Evolutionary conservation across 352 stramenopile genomes (phyloP).

Genomic region (Phytophthora europaea): DNA sequence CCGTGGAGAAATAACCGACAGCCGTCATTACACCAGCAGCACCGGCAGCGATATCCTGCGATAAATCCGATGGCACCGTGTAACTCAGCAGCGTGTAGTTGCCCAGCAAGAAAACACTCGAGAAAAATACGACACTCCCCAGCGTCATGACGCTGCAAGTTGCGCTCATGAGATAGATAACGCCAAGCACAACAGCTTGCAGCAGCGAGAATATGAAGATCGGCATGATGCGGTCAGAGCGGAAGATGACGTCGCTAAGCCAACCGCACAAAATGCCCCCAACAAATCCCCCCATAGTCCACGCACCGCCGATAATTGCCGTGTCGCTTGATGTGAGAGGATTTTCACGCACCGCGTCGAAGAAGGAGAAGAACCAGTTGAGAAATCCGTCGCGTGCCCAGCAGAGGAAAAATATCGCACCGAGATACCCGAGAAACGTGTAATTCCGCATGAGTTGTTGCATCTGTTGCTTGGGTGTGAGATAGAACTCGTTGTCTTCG

Average conservation of each 20-base stretch:
- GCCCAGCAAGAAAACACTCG: constrained; percentile 69
- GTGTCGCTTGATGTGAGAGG: constrained; percentile 57
- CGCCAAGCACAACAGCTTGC: constrained; percentile 50
- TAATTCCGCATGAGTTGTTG: constrained; percentile 57
- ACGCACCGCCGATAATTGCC: constrained; percentile 66
- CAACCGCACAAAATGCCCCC: constrained; percentile 67
- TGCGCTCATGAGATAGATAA: constrained; percentile 58
- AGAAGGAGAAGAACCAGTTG: constrained; percentile 80
- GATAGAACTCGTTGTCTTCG: constrained; percentile 12
- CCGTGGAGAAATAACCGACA: constrained; percentile 65
- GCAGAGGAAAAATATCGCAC: constrained; percentile 69
- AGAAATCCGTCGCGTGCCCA: constrained; percentile 70
- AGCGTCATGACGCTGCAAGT: constrained; percentile 54
- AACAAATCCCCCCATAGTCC: constrained; percentile 73
- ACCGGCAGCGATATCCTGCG: constrained; percentile 63
- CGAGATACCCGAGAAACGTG: constrained; percentile 68
- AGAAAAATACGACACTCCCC: constrained; percentile 54
- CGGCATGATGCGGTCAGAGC: constrained; percentile 65
- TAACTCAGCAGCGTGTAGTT: constrained; percentile 76
- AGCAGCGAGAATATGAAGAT: constrained; percentile 74
- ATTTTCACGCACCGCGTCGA: constrained; percentile 57
- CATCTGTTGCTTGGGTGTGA: constrained; percentile 62
- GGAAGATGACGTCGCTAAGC: constrained; percentile 70
- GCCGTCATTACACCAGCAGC: constrained; percentile 66
- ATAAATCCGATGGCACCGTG: constrained; percentile 67